Percentiles rank a stretch among this genome's conserved stretches.
phyloP scores from a whole-genome alignment of 352 stramenopile species.

The Pythium rhizo-oryzae region DNA sequence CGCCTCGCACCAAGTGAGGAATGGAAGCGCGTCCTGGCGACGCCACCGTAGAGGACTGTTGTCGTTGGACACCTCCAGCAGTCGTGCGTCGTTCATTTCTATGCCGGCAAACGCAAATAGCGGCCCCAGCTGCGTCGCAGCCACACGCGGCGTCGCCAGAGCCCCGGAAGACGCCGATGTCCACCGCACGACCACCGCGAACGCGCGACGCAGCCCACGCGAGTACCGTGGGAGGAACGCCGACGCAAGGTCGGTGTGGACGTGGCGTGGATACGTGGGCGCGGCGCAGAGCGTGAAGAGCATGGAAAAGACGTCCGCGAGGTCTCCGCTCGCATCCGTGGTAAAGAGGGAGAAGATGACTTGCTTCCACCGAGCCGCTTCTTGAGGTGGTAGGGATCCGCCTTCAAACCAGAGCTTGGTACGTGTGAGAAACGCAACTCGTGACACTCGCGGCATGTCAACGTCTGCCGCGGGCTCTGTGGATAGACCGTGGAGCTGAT shows the following conservation, averaged over 20 bases:
- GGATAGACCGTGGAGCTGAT: not conserved
- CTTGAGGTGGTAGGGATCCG: not conserved
- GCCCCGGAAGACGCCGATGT: not conserved
- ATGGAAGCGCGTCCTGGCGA: slow-evolving; percentile 12
- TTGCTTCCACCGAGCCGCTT: slow-evolving; percentile 23
- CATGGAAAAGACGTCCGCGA: slow-evolving; percentile 1
- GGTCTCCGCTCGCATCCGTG: not conserved
- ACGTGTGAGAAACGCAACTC: slow-evolving; percentile 29
- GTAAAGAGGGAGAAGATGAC: slow-evolving; percentile 47
- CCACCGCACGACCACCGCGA: slow-evolving; percentile 30
- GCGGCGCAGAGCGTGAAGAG: slow-evolving; percentile 11
- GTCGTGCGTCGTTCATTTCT: not conserved
- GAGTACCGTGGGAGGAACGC: slow-evolving; percentile 42
- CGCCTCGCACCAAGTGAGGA: slow-evolving; percentile 40
- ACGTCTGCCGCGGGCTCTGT: not conserved
- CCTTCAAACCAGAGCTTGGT: slow-evolving; percentile 53
- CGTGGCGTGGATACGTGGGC: not conserved
- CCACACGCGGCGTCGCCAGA: not conserved
- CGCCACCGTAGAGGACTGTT: not conserved
- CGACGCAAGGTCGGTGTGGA: slow-evolving; percentile 37
- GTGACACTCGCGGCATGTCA: not conserved
- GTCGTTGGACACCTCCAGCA: not conserved
- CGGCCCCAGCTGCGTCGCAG: not conserved
- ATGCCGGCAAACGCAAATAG: slow-evolving; percentile 5
- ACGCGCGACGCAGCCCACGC: slow-evolving; percentile 43